Evolutionary conservation across 345 rosid species (phyloP).

Genomic region (Lumnitzera racemosa): DNA sequence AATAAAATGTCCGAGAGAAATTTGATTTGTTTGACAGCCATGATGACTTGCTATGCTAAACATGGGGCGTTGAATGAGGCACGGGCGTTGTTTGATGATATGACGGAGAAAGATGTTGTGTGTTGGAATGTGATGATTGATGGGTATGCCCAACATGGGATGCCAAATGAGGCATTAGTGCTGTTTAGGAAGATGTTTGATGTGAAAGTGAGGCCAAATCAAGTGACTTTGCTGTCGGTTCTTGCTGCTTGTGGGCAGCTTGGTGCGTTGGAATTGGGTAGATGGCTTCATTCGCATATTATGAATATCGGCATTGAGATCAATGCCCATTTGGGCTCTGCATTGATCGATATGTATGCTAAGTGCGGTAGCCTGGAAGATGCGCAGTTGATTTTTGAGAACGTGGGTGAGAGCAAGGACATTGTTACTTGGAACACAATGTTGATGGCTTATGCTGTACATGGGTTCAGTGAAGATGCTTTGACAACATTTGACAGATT

Average conservation of each 20-base stretch:
- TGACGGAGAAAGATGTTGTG: constrained; percentile 46
- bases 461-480: constrained; percentile 51
- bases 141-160: constrained; percentile 48
- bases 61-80: constrained; percentile 45
- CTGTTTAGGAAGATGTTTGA: constrained; percentile 46
- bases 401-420: constrained; percentile 28
- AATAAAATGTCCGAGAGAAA: constrained; percentile 53
- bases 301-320: constrained; percentile 23
- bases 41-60: constrained; percentile 68
- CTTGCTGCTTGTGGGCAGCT: constrained; percentile 73
- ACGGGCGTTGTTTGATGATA: constrained; percentile 41
- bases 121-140: constrained; percentile 78
- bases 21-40: constrained; percentile 57
- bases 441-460: constrained; percentile 61
- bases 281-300: constrained; percentile 62
- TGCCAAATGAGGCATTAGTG: constrained; percentile 36
- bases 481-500: constrained; percentile 42
- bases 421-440: constrained; percentile 65
- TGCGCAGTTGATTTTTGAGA: constrained; percentile 43
- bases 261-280: constrained; percentile 65
- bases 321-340: constrained; percentile 36
- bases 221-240: constrained; percentile 44
- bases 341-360: constrained; percentile 70
- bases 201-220: constrained; percentile 38
- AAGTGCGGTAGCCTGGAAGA: constrained; percentile 76